These are phyloP conservation scores for Puccinia coronata DNA, from an alignment of 1,284 basidiomycete genomes.

Conservation along the genomic window DNA sequence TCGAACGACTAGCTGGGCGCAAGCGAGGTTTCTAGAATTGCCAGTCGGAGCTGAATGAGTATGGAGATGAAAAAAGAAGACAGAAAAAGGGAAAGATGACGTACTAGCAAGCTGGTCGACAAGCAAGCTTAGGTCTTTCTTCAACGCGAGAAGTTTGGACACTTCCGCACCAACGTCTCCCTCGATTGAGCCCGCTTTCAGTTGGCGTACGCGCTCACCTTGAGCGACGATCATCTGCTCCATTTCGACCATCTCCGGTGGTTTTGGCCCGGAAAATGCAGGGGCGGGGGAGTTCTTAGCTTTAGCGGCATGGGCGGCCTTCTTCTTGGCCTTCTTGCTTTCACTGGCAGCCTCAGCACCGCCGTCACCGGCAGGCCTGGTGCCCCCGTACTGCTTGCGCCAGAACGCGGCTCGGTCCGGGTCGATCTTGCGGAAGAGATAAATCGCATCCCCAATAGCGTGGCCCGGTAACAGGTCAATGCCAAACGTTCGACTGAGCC, in stretches of 20 bases:
- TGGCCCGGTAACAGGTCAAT: conserved; percentile 87
- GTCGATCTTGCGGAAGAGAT: conserved; percentile 92
- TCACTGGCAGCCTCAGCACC: background rate
- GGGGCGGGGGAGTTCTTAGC: background rate
- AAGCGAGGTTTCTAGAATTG: background rate
- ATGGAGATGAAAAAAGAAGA: background rate
- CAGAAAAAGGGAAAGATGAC: background rate
- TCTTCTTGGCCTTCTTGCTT: conserved; percentile 43
- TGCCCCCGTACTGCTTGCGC: conserved; percentile 77
- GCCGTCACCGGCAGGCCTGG: background rate
- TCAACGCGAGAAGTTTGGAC: conserved; percentile 64
- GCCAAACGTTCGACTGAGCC: conserved; percentile 68
- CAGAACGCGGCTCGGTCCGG: conserved; percentile 83
- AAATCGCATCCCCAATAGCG: conserved; percentile 77
- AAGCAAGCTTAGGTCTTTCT: conserved; percentile 67
- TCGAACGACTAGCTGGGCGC: background rate
- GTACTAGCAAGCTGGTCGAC: conserved; percentile 50
- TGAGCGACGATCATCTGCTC: conserved; percentile 74
- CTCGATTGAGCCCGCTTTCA: conserved; percentile 69
- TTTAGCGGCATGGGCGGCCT: conserved; percentile 19
- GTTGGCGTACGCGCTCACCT: conserved; percentile 69
- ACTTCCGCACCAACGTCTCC: conserved; percentile 62
- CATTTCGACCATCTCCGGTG: conserved; percentile 67
- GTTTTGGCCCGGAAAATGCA: conserved; percentile 64
- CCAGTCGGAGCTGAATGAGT: background rate